A percentile compares a stretch with the other conserved stretches of the same genome.
These are phyloP conservation scores for Veloboletus limbatus DNA, from an alignment of 1,284 basidiomycete species.

Conservation along the genomic window DNA sequence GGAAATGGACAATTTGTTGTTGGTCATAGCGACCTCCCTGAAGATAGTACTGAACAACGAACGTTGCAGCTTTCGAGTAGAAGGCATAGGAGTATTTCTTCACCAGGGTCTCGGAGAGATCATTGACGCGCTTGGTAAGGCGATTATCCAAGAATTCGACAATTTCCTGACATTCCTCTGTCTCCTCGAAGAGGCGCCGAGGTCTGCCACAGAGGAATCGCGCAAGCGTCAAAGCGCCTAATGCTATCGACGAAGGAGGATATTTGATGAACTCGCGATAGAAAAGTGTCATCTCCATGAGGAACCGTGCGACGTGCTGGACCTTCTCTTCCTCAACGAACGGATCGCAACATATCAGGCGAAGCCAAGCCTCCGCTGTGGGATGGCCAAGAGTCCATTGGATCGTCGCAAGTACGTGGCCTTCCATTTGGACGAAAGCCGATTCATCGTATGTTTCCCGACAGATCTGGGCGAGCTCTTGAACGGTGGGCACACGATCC, in stretches of 20 bases:
- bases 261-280: slow-evolving; percentile 92
- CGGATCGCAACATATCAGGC: slow-evolving; percentile 71
- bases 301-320: slow-evolving; percentile 92
- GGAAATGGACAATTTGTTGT: slow-evolving; percentile 50
- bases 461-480: slow-evolving; percentile 93
- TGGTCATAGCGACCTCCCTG: slow-evolving; percentile 68
- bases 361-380: slow-evolving; percentile 96
- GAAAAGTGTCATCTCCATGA: slow-evolving; percentile 98
- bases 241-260: slow-evolving; percentile 83
- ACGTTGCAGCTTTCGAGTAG: slow-evolving; percentile 91
- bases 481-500: slow-evolving; percentile 93
- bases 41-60: slow-evolving; percentile 90
- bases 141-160: slow-evolving; percentile 84
- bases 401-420: slow-evolving; percentile 94
- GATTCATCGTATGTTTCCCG: slow-evolving; percentile 94
- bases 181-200: slow-evolving; percentile 77
- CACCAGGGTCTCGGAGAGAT: slow-evolving; percentile 89
- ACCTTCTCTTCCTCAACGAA: slow-evolving; percentile 83
- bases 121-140: slow-evolving; percentile 81
- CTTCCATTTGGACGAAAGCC: slow-evolving; percentile 97
- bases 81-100: slow-evolving; percentile 97
- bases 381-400: slow-evolving; percentile 98
- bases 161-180: slow-evolving; percentile 71
- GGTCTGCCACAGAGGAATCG: slow-evolving; percentile 82
- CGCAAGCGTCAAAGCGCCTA: slow-evolving; percentile 85